Conservation (phyloP, 2,329 filamentous ascomycete species). For the Davidsoniella neocaledoniae region DNA sequence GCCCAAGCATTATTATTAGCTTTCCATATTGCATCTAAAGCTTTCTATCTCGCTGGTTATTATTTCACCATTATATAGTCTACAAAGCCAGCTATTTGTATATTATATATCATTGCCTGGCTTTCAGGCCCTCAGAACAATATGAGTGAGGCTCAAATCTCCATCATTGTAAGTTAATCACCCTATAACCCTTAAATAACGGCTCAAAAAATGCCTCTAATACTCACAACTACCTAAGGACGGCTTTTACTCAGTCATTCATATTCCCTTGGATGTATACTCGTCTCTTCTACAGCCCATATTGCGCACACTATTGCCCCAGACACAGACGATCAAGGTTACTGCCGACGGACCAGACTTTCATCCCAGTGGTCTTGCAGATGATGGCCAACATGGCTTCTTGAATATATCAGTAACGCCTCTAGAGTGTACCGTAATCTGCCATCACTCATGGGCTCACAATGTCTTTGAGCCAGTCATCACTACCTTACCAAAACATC, state of each 20-base stretch:
- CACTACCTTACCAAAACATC: slow-evolving; percentile 38
- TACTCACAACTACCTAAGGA: slow-evolving; percentile 38
- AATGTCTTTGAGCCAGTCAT: slow-evolving; percentile 62
- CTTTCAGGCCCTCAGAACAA: too few relatives aligned
- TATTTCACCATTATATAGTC: too few relatives aligned
- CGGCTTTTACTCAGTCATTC: slow-evolving; percentile 71
- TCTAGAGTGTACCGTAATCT: slow-evolving; percentile 83
- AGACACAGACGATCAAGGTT: slow-evolving; percentile 27
- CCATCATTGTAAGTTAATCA: slow-evolving; percentile 34
- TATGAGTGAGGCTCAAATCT: slow-evolving; percentile 32
- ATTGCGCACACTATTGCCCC: slow-evolving; percentile 64
- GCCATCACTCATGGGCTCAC: slow-evolving; percentile 56
- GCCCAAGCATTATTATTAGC: too few relatives aligned
- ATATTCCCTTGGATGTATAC: slow-evolving; percentile 70
- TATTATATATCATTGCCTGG: too few relatives aligned
- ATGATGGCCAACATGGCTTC: slow-evolving; percentile 51
- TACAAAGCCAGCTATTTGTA: too few relatives aligned
- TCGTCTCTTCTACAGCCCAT: slow-evolving; percentile 70
- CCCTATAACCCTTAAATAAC: not conserved
- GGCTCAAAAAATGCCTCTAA: not conserved
- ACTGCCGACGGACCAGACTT: slow-evolving; percentile 17
- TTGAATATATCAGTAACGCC: slow-evolving; percentile 88
- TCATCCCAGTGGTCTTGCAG: slow-evolving; percentile 14
- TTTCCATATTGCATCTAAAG: too few relatives aligned
- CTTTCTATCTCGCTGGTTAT: too few relatives aligned